Evolutionary conservation across 78 protist genomes (phyloP).

Genomic region (Diacronema lutheri): DNA sequence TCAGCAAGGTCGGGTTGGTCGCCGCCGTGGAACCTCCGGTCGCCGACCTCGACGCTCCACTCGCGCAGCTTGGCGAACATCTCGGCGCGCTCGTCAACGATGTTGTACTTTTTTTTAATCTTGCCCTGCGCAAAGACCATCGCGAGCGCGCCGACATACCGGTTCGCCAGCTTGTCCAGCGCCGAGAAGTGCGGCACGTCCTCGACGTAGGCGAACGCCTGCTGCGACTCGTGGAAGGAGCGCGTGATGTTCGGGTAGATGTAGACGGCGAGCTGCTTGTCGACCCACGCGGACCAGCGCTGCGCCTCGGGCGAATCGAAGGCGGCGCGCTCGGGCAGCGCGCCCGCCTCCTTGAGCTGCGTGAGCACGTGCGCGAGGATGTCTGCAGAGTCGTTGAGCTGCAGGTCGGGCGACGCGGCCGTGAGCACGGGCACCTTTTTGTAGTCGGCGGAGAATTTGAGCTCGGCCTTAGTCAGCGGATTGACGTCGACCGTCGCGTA

Average conservation of each 20-base stretch:
- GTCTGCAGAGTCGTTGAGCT: no score
- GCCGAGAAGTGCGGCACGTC: background rate
- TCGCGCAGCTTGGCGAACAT: background rate
- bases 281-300: background rate
- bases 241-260: conserved; percentile 15
- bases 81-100: conserved; percentile 2
- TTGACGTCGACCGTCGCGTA: conserved; percentile 1
- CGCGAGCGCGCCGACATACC: background rate
- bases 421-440: background rate
- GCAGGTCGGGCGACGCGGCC: background rate
- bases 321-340: no score
- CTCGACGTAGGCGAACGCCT: background rate
- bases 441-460: background rate
- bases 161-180: background rate
- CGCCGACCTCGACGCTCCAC: background rate
- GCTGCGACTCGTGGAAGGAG: background rate
- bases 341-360: background rate
- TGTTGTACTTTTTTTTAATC: conserved; percentile 4
- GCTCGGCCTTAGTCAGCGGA: background rate
- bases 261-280: background rate
- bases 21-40: background rate
- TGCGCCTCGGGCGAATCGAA: background rate
- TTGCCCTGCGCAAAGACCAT: background rate
- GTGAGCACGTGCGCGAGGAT: background rate
- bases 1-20: background rate